These are phyloP conservation scores for Cystobasidium tubakii DNA, from an alignment of 768 basidiomycete genomes.

Conservation along the genomic window DNA sequence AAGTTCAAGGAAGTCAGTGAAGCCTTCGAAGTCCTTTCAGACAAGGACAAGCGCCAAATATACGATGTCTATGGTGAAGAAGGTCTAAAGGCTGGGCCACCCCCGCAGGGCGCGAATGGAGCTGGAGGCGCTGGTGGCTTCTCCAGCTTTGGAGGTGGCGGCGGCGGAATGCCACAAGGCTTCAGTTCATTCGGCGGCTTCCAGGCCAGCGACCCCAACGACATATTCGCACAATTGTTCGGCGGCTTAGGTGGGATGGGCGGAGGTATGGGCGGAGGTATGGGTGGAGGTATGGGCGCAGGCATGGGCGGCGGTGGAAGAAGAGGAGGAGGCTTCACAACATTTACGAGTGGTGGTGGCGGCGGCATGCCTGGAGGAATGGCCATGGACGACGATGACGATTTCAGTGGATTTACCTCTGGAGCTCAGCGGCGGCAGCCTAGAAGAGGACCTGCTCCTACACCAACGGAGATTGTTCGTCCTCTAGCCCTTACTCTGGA, in stretches of 20 bases:
- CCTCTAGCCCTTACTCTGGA: conserved; percentile 18
- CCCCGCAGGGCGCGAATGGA: conserved; percentile 11
- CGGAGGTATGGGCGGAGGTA: conserved; percentile 40
- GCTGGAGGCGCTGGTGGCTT: conserved; percentile 35
- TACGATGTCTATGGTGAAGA: conserved; percentile 93
- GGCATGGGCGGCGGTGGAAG: not conserved
- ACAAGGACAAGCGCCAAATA: conserved; percentile 49
- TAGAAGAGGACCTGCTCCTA: conserved; percentile 21
- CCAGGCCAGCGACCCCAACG: conserved; percentile 72
- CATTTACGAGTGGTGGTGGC: conserved; percentile 11
- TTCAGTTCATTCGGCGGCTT: conserved; percentile 54
- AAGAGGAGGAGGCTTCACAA: conserved; percentile 36
- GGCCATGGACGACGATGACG: conserved; percentile 44
- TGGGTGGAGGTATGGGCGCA: conserved; percentile 20
- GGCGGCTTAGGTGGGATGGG: conserved; percentile 50
- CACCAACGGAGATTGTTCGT: conserved; percentile 38
- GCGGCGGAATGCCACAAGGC: conserved; percentile 32
- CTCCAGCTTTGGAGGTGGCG: conserved; percentile 37
- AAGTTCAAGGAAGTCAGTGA: conserved; percentile 94
- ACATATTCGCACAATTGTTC: conserved; percentile 70
- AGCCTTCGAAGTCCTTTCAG: conserved; percentile 83
- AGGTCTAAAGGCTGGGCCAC: conserved; percentile 47
- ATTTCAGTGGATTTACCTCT: not conserved
- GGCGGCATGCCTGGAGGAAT: conserved; percentile 38
- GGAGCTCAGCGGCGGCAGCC: not conserved